Conservation (phyloP, 2,329 filamentous ascomycete genomes). For the Aspergillus fructus region DNA sequence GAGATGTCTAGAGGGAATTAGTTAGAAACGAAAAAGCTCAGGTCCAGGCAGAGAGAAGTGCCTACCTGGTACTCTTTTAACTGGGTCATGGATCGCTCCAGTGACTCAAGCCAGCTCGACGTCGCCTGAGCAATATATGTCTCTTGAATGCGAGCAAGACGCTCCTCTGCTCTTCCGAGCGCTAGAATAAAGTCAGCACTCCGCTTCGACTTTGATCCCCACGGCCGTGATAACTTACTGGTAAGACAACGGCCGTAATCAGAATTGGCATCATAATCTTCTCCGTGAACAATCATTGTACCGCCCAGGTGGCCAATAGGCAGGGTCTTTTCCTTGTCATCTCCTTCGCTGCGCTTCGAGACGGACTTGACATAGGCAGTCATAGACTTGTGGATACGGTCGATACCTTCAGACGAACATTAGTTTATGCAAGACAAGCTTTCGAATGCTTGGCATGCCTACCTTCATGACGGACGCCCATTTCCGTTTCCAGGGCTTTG, state of each 20-base stretch:
- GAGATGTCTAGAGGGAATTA: slow-evolving; percentile 58
- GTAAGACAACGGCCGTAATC: slow-evolving; percentile 87
- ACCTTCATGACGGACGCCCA: slow-evolving; percentile 88
- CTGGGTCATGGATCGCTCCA: slow-evolving; percentile 84
- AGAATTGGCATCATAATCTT: slow-evolving; percentile 87
- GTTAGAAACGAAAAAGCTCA: not conserved
- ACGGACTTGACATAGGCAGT: slow-evolving; percentile 83
- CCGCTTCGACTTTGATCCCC: not conserved
- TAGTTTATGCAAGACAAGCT: slow-evolving; percentile 10
- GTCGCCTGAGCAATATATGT: slow-evolving; percentile 76
- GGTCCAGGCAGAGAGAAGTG: slow-evolving; percentile 1
- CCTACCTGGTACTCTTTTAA: slow-evolving; percentile 96
- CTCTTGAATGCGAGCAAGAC: slow-evolving; percentile 81
- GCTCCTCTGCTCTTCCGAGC: slow-evolving; percentile 83
- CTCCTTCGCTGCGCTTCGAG: slow-evolving; percentile 77
- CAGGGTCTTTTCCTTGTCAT: slow-evolving; percentile 84
- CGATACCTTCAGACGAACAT: slow-evolving; percentile 66
- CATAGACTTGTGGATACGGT: slow-evolving; percentile 83
- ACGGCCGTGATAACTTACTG: slow-evolving; percentile 48
- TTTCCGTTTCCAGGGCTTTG: slow-evolving; percentile 84
- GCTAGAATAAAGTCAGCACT: slow-evolving; percentile 43
- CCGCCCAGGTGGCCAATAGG: slow-evolving; percentile 77
- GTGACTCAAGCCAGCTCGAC: slow-evolving; percentile 82
- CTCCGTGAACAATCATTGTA: slow-evolving; percentile 83
- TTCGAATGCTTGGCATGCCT: slow-evolving; percentile 18